phyloP scores from a whole-genome alignment of 768 basidiomycete species.

The Rhizopogon rudus region DNA sequence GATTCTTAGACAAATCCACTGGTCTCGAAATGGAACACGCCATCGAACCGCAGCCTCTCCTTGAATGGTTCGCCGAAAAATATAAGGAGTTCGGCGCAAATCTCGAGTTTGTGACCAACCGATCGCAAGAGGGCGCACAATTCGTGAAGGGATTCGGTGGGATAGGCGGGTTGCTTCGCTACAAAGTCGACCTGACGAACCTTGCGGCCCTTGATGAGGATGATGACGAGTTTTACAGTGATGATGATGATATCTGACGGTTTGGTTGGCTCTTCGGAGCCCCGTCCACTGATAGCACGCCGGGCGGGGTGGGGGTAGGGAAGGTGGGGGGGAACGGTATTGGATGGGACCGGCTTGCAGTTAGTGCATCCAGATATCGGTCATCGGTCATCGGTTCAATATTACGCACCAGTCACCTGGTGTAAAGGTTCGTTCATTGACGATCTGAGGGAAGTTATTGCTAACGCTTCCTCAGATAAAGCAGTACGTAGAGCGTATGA shows the following conservation, averaged over 20 bases:
- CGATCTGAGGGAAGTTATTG: too few relatives aligned
- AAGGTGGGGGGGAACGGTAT: background rate
- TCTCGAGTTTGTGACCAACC: conserved; percentile 94
- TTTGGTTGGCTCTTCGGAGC: conserved; percentile 84
- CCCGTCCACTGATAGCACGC: conserved; percentile 59
- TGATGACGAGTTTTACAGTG: conserved; percentile 81
- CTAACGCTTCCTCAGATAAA: background rate
- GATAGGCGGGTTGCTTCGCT: conserved; percentile 91
- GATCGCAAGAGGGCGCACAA: conserved; percentile 95
- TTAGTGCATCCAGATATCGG: background rate
- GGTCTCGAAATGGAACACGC: conserved; percentile 93
- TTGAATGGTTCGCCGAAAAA: conserved; percentile 99
- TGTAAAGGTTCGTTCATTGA: background rate
- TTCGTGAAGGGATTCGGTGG: conserved; percentile 99
- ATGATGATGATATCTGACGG: conserved; percentile 77
- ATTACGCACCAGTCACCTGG: background rate
- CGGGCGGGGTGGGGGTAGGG: conserved; percentile 55
- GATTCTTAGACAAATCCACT: conserved; percentile 94
- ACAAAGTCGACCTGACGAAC: conserved; percentile 95
- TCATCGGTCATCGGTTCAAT: background rate
- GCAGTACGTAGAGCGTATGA: conserved; percentile 1
- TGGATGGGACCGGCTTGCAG: background rate
- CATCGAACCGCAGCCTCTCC: conserved; percentile 74
- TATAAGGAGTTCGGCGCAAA: conserved; percentile 97
- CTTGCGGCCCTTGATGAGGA: conserved; percentile 71